Evolutionary conservation across 306 rosid species (phyloP).

Genomic region (Mimosa bimucronata): DNA sequence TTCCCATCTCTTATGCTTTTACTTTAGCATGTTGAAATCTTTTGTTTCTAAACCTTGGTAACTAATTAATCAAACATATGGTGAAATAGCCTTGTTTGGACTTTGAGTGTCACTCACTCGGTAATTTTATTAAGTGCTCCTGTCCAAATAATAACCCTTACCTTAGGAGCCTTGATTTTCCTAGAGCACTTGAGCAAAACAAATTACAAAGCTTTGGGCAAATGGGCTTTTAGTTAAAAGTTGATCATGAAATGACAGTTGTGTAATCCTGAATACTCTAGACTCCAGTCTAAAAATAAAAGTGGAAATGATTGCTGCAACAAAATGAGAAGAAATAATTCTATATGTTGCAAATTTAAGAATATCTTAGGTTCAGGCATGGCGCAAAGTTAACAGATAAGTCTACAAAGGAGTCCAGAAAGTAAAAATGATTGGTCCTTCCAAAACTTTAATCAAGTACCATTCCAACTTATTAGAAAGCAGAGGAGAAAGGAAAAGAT

Average conservation of each 20-base stretch:
- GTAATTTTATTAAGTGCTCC: not conserved
- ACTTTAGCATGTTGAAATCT: not conserved
- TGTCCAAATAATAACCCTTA: not conserved
- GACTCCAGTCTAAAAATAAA: not conserved
- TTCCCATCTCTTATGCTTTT: not conserved
- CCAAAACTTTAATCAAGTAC: not conserved
- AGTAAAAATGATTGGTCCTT: not conserved
- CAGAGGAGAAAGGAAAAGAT: not conserved
- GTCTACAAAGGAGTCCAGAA: too few relatives aligned
- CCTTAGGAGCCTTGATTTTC: not conserved
- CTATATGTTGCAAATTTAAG: too few relatives aligned
- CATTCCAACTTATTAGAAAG: not conserved
- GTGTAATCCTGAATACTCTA: not conserved
- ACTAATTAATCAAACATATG: not conserved
- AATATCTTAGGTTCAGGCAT: too few relatives aligned
- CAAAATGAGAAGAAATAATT: not conserved
- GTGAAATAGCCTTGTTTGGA: not conserved
- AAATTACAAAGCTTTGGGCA: not conserved
- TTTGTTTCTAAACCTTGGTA: not conserved
- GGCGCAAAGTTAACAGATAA: too few relatives aligned
- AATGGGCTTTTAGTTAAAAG: not conserved
- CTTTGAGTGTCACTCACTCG: not conserved
- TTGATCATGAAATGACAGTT: not conserved
- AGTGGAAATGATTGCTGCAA: not conserved
- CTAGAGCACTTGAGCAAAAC: not conserved